Base-by-base conservation (phyloP, 2,329 filamentous ascomycete genomes). In the Xylariaceae sp. region DNA sequence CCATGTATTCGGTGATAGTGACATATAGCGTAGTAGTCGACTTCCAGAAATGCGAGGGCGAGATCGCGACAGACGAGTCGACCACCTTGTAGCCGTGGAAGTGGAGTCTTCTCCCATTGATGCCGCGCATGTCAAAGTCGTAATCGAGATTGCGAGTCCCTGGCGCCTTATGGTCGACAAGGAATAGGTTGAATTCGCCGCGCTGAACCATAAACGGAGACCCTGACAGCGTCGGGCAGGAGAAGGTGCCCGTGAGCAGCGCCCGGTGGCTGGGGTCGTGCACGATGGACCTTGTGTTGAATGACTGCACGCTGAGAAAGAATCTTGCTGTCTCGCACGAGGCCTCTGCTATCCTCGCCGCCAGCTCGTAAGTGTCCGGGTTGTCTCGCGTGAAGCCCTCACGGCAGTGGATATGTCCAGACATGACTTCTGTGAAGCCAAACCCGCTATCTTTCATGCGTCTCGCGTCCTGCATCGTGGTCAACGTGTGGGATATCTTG, bases 351-450 rank as follows among this genome's bases (percentile, higher is more conserved):
- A 61, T 65, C 32, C 68, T 66, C 26, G 65, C 65, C 2, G 72
- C 72, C 14, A 68, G 59, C 38, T 70, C 59, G 47, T 72, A 79
- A 2, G 70, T 67, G n/a, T 67, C 62, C 12, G 58, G 60, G 28
- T 65, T 61, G 44, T 72, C 65, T 8, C 62, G 59, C 5, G 49
- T 49, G 25, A 68, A 49, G 18, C 54, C 56, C 8, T 54, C 49
- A 24, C 64, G 62, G 29, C 57, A 51, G 43, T 77, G 71, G 17
- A 83, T 63, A 43, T 71, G 73, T 8, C 77, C 77, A 6, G 69
- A 66, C 75, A 82, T 79, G 37, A 79, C 68, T 51, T 82, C 77
- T 0, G 72, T 72, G 47, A 82, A 82, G 16, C 69, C 70, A 34
- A 79, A 66, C 0, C 74, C 72, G 27, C 57, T 58, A 8, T 66